Base-by-base conservation (phyloP, 2,329 filamentous ascomycete species). In the Ceratocystiopsis minuta region DNA sequence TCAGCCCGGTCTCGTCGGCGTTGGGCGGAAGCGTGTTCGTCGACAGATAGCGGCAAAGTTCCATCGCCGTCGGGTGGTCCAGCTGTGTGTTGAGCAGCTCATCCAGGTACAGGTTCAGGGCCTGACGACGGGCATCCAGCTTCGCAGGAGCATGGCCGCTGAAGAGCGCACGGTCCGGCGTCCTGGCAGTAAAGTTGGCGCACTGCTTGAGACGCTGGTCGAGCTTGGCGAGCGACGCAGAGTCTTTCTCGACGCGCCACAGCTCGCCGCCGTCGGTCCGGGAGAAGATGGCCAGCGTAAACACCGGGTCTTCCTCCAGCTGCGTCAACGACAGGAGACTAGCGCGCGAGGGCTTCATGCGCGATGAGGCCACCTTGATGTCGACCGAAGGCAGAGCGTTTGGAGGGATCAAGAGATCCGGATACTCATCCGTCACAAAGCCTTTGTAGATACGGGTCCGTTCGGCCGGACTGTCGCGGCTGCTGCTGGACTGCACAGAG, bases 231-330 rank as follows among this genome's bases (percentile, higher is more conserved):
- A 98, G 65, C 24, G 88, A 85, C 14, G 72, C 64, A 4, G 83
- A 81, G 46, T 93, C 85, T 59, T 98, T 98, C 60, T 98, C 90
- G 7, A 94, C 75, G 28, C 88, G 77, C 88, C 90, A 96, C 12
- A 98, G 66, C 56, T 96, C 88, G 43, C 70, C 72, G 3, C 72
- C 65, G 47, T 85, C 76, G 0, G 77, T 78, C 42, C 87, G 77
- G 11, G 81, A 81, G 52, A 85, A 80, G 33, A 98, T 65, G 16
- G 86, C 87, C 41, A 98, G 65, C 0, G 86, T 94, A 53, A 96
- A 95, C 0, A 96, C 88, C 0, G 87, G 85, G 51, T 95, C 87
- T 54, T 94, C 88, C 44, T 95, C 87, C 16, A 81, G 66, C 46
- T 83, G 78, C 40, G 76, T 88, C 12, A 86, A 65, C 2, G 78